Conservation (phyloP, 805 yeast genomes). For the Nakazawaea anatomiae region DNA sequence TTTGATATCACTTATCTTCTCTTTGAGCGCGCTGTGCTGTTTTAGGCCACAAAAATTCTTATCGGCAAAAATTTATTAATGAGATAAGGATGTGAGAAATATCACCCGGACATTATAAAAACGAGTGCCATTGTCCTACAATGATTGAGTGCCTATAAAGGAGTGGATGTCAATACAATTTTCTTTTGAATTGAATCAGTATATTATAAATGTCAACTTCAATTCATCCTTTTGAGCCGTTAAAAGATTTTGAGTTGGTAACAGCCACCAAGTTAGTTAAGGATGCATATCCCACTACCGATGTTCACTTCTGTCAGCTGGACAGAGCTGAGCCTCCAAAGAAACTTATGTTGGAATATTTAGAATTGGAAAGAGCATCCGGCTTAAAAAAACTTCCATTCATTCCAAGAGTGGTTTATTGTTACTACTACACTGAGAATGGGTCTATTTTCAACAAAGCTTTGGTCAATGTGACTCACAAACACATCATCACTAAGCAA, state of each 20-base stretch:
- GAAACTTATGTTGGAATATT: constrained; percentile 57
- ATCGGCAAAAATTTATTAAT: too few species aligned
- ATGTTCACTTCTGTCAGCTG: constrained; percentile 58
- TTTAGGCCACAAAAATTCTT: too few species aligned
- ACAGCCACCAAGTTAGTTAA: constrained; percentile 55
- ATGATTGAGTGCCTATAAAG: too few species aligned
- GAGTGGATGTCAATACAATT: too few species aligned
- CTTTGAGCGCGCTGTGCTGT: too few species aligned
- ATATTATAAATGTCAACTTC: constrained; percentile 3
- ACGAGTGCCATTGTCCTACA: too few species aligned
- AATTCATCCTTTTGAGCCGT: constrained; percentile 54
- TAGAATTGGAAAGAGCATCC: constrained; percentile 61
- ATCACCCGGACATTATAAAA: too few species aligned
- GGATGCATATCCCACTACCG: constrained; percentile 45
- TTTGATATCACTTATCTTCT: too few species aligned
- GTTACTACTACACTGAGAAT: constrained; percentile 53
- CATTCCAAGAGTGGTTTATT: constrained; percentile 66
- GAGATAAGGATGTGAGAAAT: too few species aligned
- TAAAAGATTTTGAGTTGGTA: constrained; percentile 52
- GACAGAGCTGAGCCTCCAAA: constrained; percentile 79
- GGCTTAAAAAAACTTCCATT: constrained; percentile 34
- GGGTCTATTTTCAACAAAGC: constrained; percentile 59
- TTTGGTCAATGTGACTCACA: constrained; percentile 57
- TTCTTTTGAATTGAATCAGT: too few species aligned
- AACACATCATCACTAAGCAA: constrained; percentile 53